phyloP scores from a whole-genome alignment of 768 basidiomycete species.

The Boletus insuetus region DNA sequence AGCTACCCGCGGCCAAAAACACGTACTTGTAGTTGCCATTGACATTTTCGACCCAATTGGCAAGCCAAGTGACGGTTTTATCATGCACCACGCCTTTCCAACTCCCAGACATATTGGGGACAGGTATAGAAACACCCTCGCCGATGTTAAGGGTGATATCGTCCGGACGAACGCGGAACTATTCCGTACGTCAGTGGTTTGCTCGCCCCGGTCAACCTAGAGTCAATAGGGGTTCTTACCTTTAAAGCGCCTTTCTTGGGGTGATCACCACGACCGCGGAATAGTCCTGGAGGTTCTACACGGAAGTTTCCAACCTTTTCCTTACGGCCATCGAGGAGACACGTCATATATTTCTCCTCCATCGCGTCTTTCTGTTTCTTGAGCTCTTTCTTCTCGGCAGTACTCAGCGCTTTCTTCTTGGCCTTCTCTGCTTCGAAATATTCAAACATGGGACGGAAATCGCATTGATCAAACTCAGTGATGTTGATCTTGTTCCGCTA shows the following conservation, averaged over 20 bases:
- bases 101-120: slow-evolving; percentile 87
- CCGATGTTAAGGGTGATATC: slow-evolving; percentile 97
- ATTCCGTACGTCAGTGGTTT: slow-evolving; percentile 7
- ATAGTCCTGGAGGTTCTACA: slow-evolving; percentile 97
- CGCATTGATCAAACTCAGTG: slow-evolving; percentile 73
- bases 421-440: slow-evolving; percentile 90
- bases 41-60: slow-evolving; percentile 98
- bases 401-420: slow-evolving; percentile 83
- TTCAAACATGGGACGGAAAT: slow-evolving; percentile 93
- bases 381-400: slow-evolving; percentile 86
- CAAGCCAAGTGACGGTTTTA: slow-evolving; percentile 97
- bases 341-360: slow-evolving; percentile 82
- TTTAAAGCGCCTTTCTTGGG: slow-evolving; percentile 96
- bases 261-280: slow-evolving; percentile 97
- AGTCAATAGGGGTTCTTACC: slow-evolving; percentile 41
- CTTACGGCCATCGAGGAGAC: slow-evolving; percentile 92
- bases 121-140: slow-evolving; percentile 64
- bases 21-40: slow-evolving; percentile 97
- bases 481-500: slow-evolving; percentile 77
- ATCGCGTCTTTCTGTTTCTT: slow-evolving; percentile 83
- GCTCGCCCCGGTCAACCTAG: not conserved
- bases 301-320: slow-evolving; percentile 99
- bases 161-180: slow-evolving; percentile 89
- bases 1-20: slow-evolving; percentile 95
- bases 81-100: slow-evolving; percentile 92